A percentile compares a stretch with the other conserved stretches of the same genome.
Conservation (phyloP, 208 protist species). For the Trypanosoma vivax region DNA sequence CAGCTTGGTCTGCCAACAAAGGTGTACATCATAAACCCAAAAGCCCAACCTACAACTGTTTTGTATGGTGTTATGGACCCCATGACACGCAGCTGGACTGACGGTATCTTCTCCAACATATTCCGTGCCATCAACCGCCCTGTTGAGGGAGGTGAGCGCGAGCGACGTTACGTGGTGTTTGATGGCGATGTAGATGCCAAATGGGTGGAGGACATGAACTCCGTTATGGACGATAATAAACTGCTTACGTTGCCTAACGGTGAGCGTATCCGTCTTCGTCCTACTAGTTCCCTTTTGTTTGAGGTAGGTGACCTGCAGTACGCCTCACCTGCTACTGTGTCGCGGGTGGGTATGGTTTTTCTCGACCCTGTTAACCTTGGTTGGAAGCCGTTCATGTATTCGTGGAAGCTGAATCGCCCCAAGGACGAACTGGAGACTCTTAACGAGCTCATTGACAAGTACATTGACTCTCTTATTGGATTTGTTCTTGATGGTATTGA, state of each 20-base stretch:
- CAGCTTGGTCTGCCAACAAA: constrained; percentile 90
- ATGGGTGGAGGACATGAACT: constrained; percentile 99
- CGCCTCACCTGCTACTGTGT: constrained; percentile 98
- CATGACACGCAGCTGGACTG: constrained; percentile 97
- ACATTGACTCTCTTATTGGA: constrained; percentile 82
- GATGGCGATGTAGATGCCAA: constrained; percentile 99
- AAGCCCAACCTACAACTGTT: constrained; percentile 93
- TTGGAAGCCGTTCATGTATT: constrained; percentile 91
- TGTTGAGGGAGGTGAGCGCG: constrained; percentile 50
- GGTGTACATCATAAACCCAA: constrained; percentile 96
- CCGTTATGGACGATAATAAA: constrained; percentile 99
- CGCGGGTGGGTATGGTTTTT: constrained; percentile 98
- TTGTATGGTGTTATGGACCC: constrained; percentile 99
- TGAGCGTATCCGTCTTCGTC: constrained; percentile 96
- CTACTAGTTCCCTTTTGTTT: constrained; percentile 95
- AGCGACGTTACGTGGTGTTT: constrained; percentile 97
- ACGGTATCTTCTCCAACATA: constrained; percentile 98
- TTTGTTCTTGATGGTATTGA: constrained; percentile 93
- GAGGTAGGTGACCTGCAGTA: constrained; percentile 98
- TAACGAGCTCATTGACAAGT: constrained; percentile 90
- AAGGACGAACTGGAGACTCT: constrained; percentile 89
- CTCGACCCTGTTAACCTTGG: constrained; percentile 97
- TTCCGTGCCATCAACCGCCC: constrained; percentile 96
- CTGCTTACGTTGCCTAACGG: constrained; percentile 98
- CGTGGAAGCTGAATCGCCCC: constrained; percentile 86